Percentiles rank a stretch among this genome's conserved stretches.
phyloP scores from a whole-genome alignment of 805 yeast species.

The Candida incommunis region DNA sequence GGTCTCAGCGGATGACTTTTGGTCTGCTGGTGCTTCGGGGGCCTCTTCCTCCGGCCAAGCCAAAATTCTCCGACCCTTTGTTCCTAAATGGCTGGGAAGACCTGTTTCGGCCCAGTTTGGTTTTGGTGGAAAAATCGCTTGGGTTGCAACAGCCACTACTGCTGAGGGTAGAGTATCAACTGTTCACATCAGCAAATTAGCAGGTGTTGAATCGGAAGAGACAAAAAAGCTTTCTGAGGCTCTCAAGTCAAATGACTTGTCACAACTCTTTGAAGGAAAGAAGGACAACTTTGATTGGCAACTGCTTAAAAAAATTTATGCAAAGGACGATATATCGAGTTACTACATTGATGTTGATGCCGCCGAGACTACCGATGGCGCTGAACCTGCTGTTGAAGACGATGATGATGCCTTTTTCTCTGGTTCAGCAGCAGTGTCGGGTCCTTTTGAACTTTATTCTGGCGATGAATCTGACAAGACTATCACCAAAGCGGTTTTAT shows the following conservation, averaged over 20 bases:
- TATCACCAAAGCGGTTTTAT: slow-evolving; percentile 38
- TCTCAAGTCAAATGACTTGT: slow-evolving; percentile 26
- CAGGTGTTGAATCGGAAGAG: slow-evolving; percentile 9
- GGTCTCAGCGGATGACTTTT: slow-evolving; percentile 46
- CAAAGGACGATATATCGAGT: not conserved
- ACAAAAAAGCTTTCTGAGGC: slow-evolving; percentile 37
- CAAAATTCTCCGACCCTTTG: slow-evolving; percentile 41
- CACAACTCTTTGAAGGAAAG: slow-evolving; percentile 15
- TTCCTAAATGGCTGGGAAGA: slow-evolving; percentile 78
- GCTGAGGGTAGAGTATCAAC: not conserved
- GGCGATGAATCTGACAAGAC: slow-evolving; percentile 29
- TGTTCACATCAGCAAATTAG: not conserved
- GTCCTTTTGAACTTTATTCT: slow-evolving; percentile 32
- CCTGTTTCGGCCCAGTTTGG: slow-evolving; percentile 74
- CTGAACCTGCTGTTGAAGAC: not conserved
- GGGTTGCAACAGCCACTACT: too few relatives aligned
- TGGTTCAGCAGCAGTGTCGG: slow-evolving; percentile 6
- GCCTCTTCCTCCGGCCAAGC: slow-evolving; percentile 43
- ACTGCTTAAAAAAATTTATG: not conserved
- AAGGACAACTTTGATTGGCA: slow-evolving; percentile 5
- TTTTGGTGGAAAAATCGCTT: slow-evolving; percentile 80
- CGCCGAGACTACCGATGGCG: not conserved
- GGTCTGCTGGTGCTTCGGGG: slow-evolving; percentile 39
- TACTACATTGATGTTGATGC: not conserved
- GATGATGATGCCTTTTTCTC: slow-evolving; percentile 1